Conservation (phyloP, 352 stramenopile genomes). For the Thalassiosira ordinaria region DNA sequence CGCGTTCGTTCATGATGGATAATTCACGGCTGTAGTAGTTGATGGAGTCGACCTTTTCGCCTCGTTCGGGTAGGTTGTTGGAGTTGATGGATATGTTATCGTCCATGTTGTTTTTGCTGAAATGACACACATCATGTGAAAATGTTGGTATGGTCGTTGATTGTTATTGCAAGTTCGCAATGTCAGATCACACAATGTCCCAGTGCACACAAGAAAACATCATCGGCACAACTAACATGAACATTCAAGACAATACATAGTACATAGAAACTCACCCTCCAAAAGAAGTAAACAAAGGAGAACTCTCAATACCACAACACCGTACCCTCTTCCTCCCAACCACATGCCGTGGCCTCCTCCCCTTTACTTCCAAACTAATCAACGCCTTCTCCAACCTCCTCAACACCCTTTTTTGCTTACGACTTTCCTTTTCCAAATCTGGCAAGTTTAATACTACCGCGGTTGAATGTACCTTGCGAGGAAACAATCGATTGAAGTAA, state of each 20-base stretch:
- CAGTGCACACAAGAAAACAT: too few relatives aligned
- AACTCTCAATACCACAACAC: constrained; percentile 71
- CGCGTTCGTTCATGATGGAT: constrained; percentile 56
- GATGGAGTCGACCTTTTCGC: constrained; percentile 59
- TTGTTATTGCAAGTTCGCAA: too few relatives aligned
- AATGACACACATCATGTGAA: too few relatives aligned
- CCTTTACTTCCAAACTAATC: constrained; percentile 71
- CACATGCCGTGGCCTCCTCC: constrained; percentile 68
- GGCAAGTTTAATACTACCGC: constrained; percentile 83
- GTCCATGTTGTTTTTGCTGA: neutral
- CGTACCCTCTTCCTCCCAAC: constrained; percentile 70
- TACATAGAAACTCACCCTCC: constrained; percentile 14
- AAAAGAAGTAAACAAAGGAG: constrained; percentile 56
- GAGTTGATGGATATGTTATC: constrained; percentile 12
- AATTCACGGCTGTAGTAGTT: constrained; percentile 62
- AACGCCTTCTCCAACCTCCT: constrained; percentile 82
- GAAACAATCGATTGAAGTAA: constrained; percentile 86
- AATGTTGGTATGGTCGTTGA: too few relatives aligned
- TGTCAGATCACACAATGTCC: too few relatives aligned
- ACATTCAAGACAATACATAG: too few relatives aligned
- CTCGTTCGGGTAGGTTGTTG: constrained; percentile 25
- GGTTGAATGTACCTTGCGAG: constrained; percentile 78
- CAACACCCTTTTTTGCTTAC: constrained; percentile 64
- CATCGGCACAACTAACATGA: too few relatives aligned
- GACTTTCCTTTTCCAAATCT: constrained; percentile 74